Base-by-base conservation (phyloP, 2,329 filamentous ascomycete species). In the Aspergillus novofumigatus region DNA sequence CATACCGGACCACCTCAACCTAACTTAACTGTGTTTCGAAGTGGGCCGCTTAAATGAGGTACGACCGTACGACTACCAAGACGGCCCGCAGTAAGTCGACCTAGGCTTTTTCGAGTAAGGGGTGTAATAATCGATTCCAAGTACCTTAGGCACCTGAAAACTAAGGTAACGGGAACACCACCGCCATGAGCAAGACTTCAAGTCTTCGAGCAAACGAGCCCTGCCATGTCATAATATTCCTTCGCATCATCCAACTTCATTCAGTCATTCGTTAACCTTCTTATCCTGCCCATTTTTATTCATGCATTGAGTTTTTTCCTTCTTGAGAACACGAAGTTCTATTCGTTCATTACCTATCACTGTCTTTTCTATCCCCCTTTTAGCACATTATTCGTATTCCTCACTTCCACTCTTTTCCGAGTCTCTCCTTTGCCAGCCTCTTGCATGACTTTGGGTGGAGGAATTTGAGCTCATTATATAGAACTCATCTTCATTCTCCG, bases 251-350 rank as follows among this genome's bases (percentile, higher is more conserved):
- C 57, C 64, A 65, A 64, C 60, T 65, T 64, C 59, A 48, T 50
- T 42, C 62, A 71, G 60, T 69, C 68, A 67, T 69, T 71, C 68
- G 63, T 69, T 71, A 58, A 59, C 62, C 59, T 51, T 57, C 56
- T 57, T 60, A 28, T 50, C 44, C 48, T 62, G 61, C 52, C 57
- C 52, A 56, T 57, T 62, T 48, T 51, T 57, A 44, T 54, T 53
- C 51, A 51, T 56, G 52, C 29, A 59, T 59, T 52, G 48, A 51
- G 21, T 52, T 49, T 55, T 45, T 58, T 47, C 56, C 21, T 6
- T 56, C 54, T 54, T 53, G 48, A 32, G 26, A 53, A 41, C 54
- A 42, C 52, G 56, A n/a, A 51, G 28, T 54, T 50, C 53, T 49
- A 47, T 55, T 59, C 58, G 45, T 55, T 55, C 29, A 28, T 56